Evolutionary conservation across 2,329 filamentous ascomycete species (phyloP), one percentile per base, ranked within the genome.

Genomic region (Stagonosporopsis chrysanthemi): DNA sequence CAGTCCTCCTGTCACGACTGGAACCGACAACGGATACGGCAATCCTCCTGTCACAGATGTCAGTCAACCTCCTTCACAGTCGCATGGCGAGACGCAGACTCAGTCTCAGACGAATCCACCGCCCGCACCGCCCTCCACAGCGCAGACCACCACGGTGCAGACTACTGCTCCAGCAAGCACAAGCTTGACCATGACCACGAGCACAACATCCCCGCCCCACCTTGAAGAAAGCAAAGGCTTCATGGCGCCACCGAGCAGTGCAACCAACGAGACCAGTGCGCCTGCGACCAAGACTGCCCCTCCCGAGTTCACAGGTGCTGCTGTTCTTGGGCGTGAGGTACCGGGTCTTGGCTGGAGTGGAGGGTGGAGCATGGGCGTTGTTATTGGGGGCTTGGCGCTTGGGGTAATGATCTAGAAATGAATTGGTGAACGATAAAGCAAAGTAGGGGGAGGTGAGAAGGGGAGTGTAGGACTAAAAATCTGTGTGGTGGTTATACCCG

Each of bases 181-280:
- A n/a, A 33, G 31, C 14, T n/a, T n/a, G 14, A 33, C 31, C 42
- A 33, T 22, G 26, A n/a, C n/a, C 2, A 19, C 14, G 9, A 41
- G n/a, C 6, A 47, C 42, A 11, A 55, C 52, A 7, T 28, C 44
- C 0, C 44, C 44, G 4, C 44, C 31, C 2, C 38, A 39, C 3
- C 8, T 55, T 3, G 44, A 55, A 15, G 52, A 55, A 33, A 55
- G 52, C 31, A 48, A 43, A 31, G 52, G 52, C 7, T 55, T 55
- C 19, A 29, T 55, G 39, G 44, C 50, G 33, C 50, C 50, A n/a
- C 36, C 42, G 14, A 22, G 29, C 19, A 47, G 36, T 23, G n/a
- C 35, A 6, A 22, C 35, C 19, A 9, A 39, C 15, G 3, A 6
- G 19, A 33, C 40, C 7, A 41, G 23, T 2, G 33, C n/a, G 9